Conservation (phyloP, 2,329 filamentous ascomycete species). For the Trichophyton mentagrophytes region DNA sequence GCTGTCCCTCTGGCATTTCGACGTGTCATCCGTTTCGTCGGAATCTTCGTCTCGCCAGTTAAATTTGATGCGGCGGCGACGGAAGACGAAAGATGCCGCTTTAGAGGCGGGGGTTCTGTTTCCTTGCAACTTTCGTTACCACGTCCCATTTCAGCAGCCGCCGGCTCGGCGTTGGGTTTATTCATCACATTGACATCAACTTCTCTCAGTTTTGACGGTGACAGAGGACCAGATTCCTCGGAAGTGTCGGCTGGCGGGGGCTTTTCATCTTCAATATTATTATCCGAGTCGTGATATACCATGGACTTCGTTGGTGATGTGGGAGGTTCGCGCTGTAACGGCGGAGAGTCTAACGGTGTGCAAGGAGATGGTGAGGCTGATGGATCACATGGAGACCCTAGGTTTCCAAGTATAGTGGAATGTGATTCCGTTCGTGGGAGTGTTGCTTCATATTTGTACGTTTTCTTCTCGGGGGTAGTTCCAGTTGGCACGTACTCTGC, state of each 20-base stretch:
- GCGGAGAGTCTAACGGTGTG: background rate
- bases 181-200: constrained; percentile 38
- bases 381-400: constrained; percentile 31
- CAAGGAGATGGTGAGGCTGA: constrained; percentile 12
- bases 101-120: constrained; percentile 19
- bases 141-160: background rate
- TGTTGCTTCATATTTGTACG: constrained; percentile 67
- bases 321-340: constrained; percentile 16
- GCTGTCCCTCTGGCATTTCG: constrained; percentile 21
- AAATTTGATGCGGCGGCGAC: constrained; percentile 15
- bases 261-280: constrained; percentile 20
- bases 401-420: constrained; percentile 42
- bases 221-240: constrained; percentile 18
- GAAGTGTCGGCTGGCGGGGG: constrained; percentile 18
- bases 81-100: constrained; percentile 15
- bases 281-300: constrained; percentile 40
- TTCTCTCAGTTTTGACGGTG: constrained; percentile 38
- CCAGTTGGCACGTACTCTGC: constrained; percentile 77
- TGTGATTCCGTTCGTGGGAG: constrained; percentile 63
- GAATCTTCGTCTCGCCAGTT: constrained; percentile 30
- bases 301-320: constrained; percentile 39
- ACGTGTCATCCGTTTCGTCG: constrained; percentile 30
- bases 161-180: constrained; percentile 19
- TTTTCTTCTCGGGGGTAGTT: constrained; percentile 65
- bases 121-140: constrained; percentile 16